Conservation (phyloP, 2,329 filamentous ascomycete species). For the Sclerotinia borealis region DNA sequence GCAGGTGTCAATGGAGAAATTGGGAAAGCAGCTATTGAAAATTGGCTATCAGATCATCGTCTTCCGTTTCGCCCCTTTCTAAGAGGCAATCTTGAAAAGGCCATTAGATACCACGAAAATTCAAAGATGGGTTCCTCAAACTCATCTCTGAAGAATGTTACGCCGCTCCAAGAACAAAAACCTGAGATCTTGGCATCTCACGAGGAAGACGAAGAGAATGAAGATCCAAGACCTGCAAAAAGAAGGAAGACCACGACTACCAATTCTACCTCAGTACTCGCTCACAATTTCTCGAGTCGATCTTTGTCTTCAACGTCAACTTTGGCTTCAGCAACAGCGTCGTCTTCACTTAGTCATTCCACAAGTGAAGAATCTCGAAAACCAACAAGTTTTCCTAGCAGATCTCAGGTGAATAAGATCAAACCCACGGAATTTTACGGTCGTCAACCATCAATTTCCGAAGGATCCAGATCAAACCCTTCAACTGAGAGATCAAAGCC, state of each 20-base stretch:
- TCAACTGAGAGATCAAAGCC: not conserved
- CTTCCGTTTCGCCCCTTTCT: constrained; percentile 16
- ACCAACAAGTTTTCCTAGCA: constrained; percentile 7
- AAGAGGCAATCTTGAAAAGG: constrained; percentile 23
- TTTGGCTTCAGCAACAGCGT: not conserved
- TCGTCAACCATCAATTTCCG: not conserved
- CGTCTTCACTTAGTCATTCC: constrained; percentile 15
- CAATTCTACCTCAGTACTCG: not conserved
- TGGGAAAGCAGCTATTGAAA: constrained; percentile 12
- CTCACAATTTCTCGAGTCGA: not conserved
- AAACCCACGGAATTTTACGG: constrained; percentile 22
- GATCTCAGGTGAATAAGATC: constrained; percentile 12
- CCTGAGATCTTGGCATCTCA: constrained; percentile 12
- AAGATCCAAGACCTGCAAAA: constrained; percentile 24
- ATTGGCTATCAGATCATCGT: constrained; percentile 10
- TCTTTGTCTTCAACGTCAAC: not conserved
- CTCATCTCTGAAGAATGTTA: constrained; percentile 16
- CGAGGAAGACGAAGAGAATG: constrained; percentile 26
- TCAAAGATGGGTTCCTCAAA: constrained; percentile 22
- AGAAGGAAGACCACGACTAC: constrained; percentile 18
- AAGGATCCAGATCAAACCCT: not conserved
- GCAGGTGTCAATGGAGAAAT: constrained; percentile 15
- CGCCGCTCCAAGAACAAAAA: constrained; percentile 1
- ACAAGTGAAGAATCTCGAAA: constrained; percentile 16
- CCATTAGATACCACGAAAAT: constrained; percentile 7